A percentile compares a stretch with the other conserved stretches of the same genome.
phyloP scores from a whole-genome alignment of 106 monocot genomes.

The Dioscorea zingiberensis region DNA sequence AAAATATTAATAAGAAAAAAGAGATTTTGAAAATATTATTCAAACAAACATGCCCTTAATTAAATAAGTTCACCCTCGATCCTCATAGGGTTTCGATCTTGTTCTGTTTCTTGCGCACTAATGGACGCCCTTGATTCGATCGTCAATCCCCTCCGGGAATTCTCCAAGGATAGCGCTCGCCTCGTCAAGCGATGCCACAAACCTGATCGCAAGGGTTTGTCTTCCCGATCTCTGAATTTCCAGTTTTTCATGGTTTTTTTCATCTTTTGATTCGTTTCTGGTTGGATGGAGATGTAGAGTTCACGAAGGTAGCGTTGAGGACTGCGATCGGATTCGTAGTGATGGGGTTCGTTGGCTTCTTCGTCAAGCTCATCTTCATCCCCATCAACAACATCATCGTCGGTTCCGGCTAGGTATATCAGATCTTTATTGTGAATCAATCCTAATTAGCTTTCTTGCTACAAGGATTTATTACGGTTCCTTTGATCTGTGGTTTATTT shows the following conservation, averaged over 20 bases:
- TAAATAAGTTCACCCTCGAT: no score
- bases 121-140: conserved; percentile 49
- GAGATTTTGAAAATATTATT: no score
- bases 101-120: not conserved
- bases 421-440: no score
- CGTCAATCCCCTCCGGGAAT: conserved; percentile 42
- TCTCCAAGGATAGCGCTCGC: conserved; percentile 50
- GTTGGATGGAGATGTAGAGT: conserved; percentile 18
- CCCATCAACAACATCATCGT: conserved; percentile 77
- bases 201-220: conserved; percentile 57
- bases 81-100: not conserved
- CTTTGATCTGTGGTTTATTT: no score
- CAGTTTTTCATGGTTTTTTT: not conserved
- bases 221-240: not conserved
- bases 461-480: no score
- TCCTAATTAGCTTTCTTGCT: no score
- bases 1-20: no score
- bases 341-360: conserved; percentile 73
- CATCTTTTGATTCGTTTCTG: not conserved
- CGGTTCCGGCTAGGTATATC: conserved; percentile 42
- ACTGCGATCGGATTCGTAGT: conserved; percentile 71
- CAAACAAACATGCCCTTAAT: no score
- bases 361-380: conserved; percentile 67
- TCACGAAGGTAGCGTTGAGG: conserved; percentile 57
- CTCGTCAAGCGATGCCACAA: conserved; percentile 66